Conservation (phyloP, 176 grass and related monocot species). For the Eragrostis nindensis region DNA sequence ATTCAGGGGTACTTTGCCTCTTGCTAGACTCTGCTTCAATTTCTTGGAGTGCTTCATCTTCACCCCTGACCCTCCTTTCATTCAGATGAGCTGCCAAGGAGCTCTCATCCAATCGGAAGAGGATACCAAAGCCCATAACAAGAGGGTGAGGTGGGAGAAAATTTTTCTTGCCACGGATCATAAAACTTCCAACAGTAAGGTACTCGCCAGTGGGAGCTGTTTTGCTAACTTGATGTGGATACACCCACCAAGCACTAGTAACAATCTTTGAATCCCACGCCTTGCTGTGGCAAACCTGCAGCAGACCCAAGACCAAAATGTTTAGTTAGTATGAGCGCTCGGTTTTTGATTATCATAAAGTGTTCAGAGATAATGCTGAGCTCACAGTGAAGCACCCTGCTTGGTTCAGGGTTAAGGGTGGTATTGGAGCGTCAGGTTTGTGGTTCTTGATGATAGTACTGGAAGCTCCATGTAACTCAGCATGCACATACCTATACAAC, state of each 20-base stretch:
- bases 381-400: slow-evolving; percentile 93
- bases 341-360: slow-evolving; percentile 26
- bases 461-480: slow-evolving; percentile 92
- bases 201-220: slow-evolving; percentile 96
- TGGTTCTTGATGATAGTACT: slow-evolving; percentile 98
- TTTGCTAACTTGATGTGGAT: slow-evolving; percentile 97
- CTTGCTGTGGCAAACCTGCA: slow-evolving; percentile 95
- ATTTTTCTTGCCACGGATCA: slow-evolving; percentile 97
- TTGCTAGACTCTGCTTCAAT: slow-evolving; percentile 37
- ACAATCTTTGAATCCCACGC: slow-evolving; percentile 98
- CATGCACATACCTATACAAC: slow-evolving; percentile 82
- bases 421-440: slow-evolving; percentile 76
- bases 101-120: slow-evolving; percentile 97
- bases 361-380: slow-evolving; percentile 36
- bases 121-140: slow-evolving; percentile 92
- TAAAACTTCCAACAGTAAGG: slow-evolving; percentile 97
- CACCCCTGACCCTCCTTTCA: slow-evolving; percentile 84
- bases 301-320: slow-evolving; percentile 22
- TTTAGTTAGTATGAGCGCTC: slow-evolving; percentile 9
- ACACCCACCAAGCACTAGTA: slow-evolving; percentile 98
- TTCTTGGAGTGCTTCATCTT: slow-evolving; percentile 76
- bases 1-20: slow-evolving; percentile 52
- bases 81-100: slow-evolving; percentile 88
- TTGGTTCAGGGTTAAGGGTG: slow-evolving; percentile 95
- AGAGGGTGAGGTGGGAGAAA: slow-evolving; percentile 91